Conservation (phyloP, 2,329 filamentous ascomycete genomes). For the Colletotrichum falcatum region DNA sequence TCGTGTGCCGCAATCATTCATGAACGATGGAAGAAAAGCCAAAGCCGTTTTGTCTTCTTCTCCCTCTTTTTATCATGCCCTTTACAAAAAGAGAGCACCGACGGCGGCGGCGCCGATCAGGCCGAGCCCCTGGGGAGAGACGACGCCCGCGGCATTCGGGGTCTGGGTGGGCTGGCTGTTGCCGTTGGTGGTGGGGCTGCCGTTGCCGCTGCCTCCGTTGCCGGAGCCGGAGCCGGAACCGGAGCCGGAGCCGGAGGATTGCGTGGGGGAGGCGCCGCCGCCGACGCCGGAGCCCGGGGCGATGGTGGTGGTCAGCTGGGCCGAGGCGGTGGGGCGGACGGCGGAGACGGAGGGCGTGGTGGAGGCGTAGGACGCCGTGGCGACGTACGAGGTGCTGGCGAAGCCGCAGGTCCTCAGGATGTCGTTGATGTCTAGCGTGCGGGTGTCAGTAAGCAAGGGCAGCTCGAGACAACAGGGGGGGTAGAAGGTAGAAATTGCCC, state of each 20-base stretch:
- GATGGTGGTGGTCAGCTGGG: constrained; percentile 42
- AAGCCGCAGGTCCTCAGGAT: constrained; percentile 43
- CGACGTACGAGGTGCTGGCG: constrained; percentile 39
- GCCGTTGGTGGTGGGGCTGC: neutral
- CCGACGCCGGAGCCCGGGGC: constrained; percentile 34
- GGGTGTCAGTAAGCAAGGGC: neutral
- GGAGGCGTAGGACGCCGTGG: constrained; percentile 38
- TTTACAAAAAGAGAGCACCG: constrained; percentile 35
- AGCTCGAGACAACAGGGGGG: too few species aligned
- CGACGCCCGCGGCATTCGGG: constrained; percentile 33
- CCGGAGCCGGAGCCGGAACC: neutral
- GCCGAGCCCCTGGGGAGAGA: constrained; percentile 28
- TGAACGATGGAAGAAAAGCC: neutral
- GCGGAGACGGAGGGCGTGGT: constrained; percentile 35
- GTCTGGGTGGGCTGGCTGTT: constrained; percentile 14
- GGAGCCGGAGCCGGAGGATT: constrained; percentile 14
- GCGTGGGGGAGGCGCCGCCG: constrained; percentile 29
- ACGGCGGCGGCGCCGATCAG: constrained; percentile 35
- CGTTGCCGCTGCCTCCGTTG: neutral
- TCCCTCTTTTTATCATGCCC: too few species aligned
- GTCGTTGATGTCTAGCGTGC: constrained; percentile 40
- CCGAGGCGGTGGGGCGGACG: constrained; percentile 33
- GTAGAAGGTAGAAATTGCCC: neutral
- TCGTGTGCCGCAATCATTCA: neutral
- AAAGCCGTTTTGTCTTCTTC: neutral